Conservation (phyloP, 352 stramenopile species). For the Phytophthora uliginosa region DNA sequence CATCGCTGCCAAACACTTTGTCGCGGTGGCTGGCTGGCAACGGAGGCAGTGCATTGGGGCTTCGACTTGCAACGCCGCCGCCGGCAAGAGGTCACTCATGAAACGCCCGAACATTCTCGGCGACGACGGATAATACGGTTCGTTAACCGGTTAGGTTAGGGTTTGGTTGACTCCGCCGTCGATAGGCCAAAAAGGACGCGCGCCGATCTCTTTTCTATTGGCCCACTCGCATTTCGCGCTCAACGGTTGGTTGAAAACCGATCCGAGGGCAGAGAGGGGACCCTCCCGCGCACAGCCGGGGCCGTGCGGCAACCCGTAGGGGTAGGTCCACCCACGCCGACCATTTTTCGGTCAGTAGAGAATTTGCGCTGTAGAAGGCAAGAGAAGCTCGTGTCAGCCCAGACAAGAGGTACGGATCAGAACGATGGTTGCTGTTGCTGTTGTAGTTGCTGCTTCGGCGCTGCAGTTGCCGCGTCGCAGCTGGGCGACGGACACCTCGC, state of each 20-base stretch:
- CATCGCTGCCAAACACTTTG: background rate
- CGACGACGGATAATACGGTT: constrained; percentile 19
- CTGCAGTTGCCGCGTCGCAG: background rate
- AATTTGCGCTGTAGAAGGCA: constrained; percentile 43
- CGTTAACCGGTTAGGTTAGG: constrained; percentile 30
- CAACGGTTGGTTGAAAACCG: constrained; percentile 19
- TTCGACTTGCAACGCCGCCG: constrained; percentile 1
- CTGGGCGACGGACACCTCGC: background rate
- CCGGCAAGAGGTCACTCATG: constrained; percentile 11
- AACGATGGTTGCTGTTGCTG: background rate
- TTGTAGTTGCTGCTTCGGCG: background rate
- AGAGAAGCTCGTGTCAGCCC: constrained; percentile 15
- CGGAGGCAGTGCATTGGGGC: background rate
- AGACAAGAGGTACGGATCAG: constrained; percentile 31
- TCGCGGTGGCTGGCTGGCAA: constrained; percentile 1
- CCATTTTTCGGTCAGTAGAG: constrained; percentile 37
- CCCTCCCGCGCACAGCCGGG: constrained; percentile 16
- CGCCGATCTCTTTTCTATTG: background rate
- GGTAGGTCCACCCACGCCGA: background rate
- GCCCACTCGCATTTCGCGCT: background rate
- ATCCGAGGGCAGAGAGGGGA: constrained; percentile 22
- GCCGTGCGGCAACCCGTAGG: constrained; percentile 15
- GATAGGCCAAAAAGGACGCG: constrained; percentile 6
- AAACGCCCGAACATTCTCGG: constrained; percentile 30
- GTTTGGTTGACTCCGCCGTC: background rate